A percentile compares a stretch with the other conserved stretches of the same genome.
Conservation (phyloP, 2,329 filamentous ascomycete species). For the Nemania sp. region DNA sequence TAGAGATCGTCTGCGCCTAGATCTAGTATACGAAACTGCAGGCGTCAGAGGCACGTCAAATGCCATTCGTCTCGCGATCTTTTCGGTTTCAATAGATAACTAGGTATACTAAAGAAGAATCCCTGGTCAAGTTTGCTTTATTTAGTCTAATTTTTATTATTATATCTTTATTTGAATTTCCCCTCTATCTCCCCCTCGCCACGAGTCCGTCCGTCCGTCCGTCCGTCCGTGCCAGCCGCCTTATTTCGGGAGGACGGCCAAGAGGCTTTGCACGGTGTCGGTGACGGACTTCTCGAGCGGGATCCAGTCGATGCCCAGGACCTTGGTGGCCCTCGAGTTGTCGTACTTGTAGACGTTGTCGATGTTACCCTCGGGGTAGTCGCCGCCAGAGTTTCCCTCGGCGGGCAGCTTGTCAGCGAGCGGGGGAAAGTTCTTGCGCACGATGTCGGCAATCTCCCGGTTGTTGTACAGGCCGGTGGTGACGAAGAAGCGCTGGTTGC, state of each 20-base stretch:
- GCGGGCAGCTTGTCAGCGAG: slow-evolving; percentile 53
- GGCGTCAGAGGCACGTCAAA: too few species aligned
- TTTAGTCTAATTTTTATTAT: too few species aligned
- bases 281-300: slow-evolving; percentile 63
- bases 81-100: too few species aligned
- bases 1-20: neutral
- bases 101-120: too few species aligned
- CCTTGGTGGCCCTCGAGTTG: slow-evolving; percentile 60
- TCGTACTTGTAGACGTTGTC: slow-evolving; percentile 57
- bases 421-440: slow-evolving; percentile 56
- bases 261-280: slow-evolving; percentile 68
- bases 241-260: slow-evolving; percentile 45
- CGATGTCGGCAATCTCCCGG: slow-evolving; percentile 48
- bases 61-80: too few species aligned
- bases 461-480: slow-evolving; percentile 54
- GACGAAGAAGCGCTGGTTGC: slow-evolving; percentile 57
- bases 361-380: slow-evolving; percentile 39
- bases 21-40: too few species aligned
- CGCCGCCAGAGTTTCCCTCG: slow-evolving; percentile 50
- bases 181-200: too few species aligned
- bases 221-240: neutral
- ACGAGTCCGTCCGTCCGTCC: neutral
- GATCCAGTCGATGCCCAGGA: slow-evolving; percentile 67
- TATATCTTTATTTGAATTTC: too few species aligned
- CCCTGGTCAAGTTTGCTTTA: too few species aligned